Evolutionary conservation across 495 filamentous ascomycete genomes (phyloP), one percentile per base, ranked within the genome.

Genomic region (Annulohypoxylon maeteangense): DNA sequence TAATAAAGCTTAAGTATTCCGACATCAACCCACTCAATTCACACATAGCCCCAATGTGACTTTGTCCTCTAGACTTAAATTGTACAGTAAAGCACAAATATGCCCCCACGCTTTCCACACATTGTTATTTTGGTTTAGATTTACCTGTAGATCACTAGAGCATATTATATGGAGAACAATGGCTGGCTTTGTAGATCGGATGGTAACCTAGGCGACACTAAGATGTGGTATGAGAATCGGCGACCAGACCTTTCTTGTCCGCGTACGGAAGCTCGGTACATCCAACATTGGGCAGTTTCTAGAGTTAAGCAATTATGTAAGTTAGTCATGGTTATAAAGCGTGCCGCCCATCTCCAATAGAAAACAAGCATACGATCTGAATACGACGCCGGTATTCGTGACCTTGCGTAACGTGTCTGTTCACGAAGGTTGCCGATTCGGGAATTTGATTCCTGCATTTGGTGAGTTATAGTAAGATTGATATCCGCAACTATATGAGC

Each of bases 381-480:
- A 58, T 65, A 20, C 54, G 40, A 53, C 60, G 18, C 11, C 16
- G 25, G 34, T 25, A 54, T 36, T 27, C 16, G 27, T 47, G 47
- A 18, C 31, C 34, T 44, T 16, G 44, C 6, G 44, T 11, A 57
- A 38, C 58, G 20, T 34, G 22, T 44, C 56, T 18, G 6, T 32
- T 55, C 20, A 44, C 16, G 27, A 59, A 29, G 20, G 45, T 62
- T 53, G 34, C 62, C 68, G 10, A 27, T 62, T 61, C 42, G 42
- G 50, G 62, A 57, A 63, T 36, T 18, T 53, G 6, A 45, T 67
- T 27, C 38, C 25, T 53, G 14, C 29, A 7, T 57, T 55, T 63
- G 32, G 50, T 44, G 23, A 65, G 47, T 48, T 54, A 53, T 65
- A 72, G 64, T 72, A 72, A 72, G 27, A 55, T 20, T 47, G 20